A percentile compares a stretch with the other conserved stretches of the same genome.
Conservation (phyloP, 2,329 filamentous ascomycete genomes). For the Aspergillus thermomutatus region DNA sequence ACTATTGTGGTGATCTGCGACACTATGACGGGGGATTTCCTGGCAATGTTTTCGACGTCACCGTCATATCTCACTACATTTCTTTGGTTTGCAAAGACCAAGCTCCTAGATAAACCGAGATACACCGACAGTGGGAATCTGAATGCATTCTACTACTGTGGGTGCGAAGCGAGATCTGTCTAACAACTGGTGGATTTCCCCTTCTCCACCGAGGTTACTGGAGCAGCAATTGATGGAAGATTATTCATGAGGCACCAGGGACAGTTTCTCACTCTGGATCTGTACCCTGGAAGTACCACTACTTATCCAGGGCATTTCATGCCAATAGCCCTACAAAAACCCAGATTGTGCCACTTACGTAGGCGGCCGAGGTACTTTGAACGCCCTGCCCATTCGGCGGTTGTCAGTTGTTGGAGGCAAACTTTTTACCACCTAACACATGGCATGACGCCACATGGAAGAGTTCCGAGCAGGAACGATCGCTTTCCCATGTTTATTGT, state of each 20-base stretch:
- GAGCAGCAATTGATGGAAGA: too few species aligned
- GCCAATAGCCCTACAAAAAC: background rate
- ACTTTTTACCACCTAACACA: background rate
- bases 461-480: background rate
- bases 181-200: background rate
- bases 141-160: too few species aligned
- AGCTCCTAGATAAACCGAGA: background rate
- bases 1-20: too few species aligned
- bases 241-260: too few species aligned
- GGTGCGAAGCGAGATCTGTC: background rate
- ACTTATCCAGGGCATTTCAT: background rate
- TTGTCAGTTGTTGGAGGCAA: background rate
- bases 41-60: background rate
- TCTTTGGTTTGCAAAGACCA: background rate
- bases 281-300: background rate
- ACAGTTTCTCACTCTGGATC: too few species aligned
- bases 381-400: background rate
- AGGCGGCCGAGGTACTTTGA: background rate
- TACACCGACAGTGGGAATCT: background rate
- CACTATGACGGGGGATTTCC: background rate
- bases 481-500: background rate
- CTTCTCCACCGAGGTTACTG: background rate
- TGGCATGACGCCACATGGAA: background rate
- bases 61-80: too few species aligned
- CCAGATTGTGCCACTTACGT: background rate